Conservation (phyloP, 2,329 filamentous ascomycete genomes). For the Aspergillus ochraceus region DNA sequence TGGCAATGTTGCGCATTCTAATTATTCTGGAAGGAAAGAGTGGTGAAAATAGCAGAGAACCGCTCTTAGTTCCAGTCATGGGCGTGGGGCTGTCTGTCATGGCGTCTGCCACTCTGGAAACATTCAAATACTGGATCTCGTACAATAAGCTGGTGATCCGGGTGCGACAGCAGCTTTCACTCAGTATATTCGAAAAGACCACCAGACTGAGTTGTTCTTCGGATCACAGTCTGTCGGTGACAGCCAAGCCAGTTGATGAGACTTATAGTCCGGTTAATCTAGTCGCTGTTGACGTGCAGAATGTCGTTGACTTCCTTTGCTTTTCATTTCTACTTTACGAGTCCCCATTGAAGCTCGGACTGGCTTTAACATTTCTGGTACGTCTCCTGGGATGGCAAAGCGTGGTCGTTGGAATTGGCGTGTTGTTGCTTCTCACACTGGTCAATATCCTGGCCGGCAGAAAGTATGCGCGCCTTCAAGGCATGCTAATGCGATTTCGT, state of each 20-base stretch:
- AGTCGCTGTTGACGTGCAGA: slow-evolving; percentile 69
- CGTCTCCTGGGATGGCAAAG: slow-evolving; percentile 69
- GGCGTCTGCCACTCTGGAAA: slow-evolving; percentile 55
- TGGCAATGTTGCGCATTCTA: slow-evolving; percentile 65
- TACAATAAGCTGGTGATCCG: slow-evolving; percentile 63
- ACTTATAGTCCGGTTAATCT: slow-evolving; percentile 72
- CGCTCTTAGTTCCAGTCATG: slow-evolving; percentile 60
- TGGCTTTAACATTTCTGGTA: slow-evolving; percentile 65
- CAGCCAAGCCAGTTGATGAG: slow-evolving; percentile 51
- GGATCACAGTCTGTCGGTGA: neutral
- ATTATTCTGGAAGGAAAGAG: slow-evolving; percentile 59
- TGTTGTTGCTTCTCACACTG: slow-evolving; percentile 64
- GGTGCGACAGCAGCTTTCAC: slow-evolving; percentile 65
- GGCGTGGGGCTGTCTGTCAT: slow-evolving; percentile 42
- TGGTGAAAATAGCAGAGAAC: slow-evolving; percentile 43
- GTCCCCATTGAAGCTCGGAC: slow-evolving; percentile 61
- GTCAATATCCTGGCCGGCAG: slow-evolving; percentile 67
- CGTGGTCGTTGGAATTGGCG: slow-evolving; percentile 62
- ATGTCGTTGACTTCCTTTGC: slow-evolving; percentile 65
- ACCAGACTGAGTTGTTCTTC: slow-evolving; percentile 56
- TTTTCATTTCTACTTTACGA: slow-evolving; percentile 65
- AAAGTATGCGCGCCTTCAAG: slow-evolving; percentile 64
- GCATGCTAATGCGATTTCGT: slow-evolving; percentile 67
- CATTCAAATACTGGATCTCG: slow-evolving; percentile 43
- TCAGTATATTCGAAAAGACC: slow-evolving; percentile 72